Percentiles rank a stretch among this genome's conserved stretches.
Conservation (phyloP, 2,329 filamentous ascomycete genomes). For the Hypoxylon sp. region DNA sequence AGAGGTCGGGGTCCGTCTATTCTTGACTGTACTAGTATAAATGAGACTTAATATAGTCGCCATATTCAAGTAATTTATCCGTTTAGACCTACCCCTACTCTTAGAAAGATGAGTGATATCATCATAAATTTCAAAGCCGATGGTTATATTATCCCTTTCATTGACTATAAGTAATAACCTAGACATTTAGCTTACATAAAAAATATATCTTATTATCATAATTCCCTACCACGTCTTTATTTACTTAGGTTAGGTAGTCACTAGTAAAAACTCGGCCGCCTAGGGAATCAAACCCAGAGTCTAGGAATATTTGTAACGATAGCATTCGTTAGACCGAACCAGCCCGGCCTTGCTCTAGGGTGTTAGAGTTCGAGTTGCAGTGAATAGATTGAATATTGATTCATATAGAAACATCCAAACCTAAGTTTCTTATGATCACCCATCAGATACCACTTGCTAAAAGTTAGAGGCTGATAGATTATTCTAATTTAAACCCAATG, state of each 20-base stretch:
- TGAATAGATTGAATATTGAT: no score
- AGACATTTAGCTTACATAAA: no score
- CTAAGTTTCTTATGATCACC: background rate
- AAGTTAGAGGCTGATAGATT: no score
- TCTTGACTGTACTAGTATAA: background rate
- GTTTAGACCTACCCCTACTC: background rate
- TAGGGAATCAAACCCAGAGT: background rate
- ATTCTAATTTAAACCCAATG: no score
- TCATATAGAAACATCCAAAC: background rate
- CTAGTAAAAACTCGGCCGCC: no score
- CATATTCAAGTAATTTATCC: background rate
- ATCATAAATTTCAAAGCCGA: background rate
- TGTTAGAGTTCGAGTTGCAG: no score
- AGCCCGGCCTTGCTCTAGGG: background rate
- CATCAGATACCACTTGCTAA: background rate
- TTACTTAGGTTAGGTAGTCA: no score
- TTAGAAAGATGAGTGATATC: background rate
- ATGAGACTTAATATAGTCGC: constrained; percentile 1
- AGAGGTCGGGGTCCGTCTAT: background rate
- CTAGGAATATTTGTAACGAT: background rate
- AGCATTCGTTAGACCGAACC: background rate
- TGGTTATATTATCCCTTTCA: no score
- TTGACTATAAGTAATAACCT: no score
- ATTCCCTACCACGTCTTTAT: no score
- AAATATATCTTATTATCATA: no score